Evolutionary conservation across 805 yeast species (phyloP), one percentile per base, ranked within the genome.

Genomic region (Metschnikowia hibisci): DNA sequence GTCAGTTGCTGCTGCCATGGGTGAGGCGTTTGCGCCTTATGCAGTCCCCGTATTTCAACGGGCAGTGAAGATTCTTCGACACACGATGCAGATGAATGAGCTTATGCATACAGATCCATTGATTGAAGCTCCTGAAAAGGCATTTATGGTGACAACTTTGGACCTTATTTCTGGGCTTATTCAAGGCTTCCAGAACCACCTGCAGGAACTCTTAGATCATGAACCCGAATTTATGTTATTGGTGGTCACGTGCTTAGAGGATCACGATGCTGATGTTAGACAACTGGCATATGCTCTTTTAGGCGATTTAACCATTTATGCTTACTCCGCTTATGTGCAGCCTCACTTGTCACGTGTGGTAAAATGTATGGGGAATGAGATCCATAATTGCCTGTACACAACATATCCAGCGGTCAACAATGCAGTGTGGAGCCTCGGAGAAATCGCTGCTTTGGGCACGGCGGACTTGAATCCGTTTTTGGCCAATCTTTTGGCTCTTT

Each of bases 381-480:
- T 85, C 53, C 75, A 79, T 50, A 70, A 73, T 48, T 62, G 81
- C 46, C 64, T 70, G 8, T 72, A 63, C 55, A 67, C 66, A 35
- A 68, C 81, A 2, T 72, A 67, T 46, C 80, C 91, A 0, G 88
- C 85, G 2, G 82, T 82, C 54, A 87, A 86, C 63, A 93, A 93
- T 62, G 93, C 98, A 1, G 81, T 87, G 39, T 93, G 99, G 99
- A 79, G 96, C 2, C 66, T 86, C 11, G 98, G 99, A 34, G 96
- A 93, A 61, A 79, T 93, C 25, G 74, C 87, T 8, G 3, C 69
- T 89, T 56, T 76, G 86, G 43, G 56, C 78, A 12, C 62, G 15
- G 67, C 71, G 1, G 69, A 71, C 31, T 53, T 82, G 48, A 66
- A 65, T 33, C 81, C 80, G 12, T 83, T 76, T 55, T 60, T 82